phyloP scores from a whole-genome alignment of 2,329 filamentous ascomycete genomes.

The Penicillium sp. region DNA sequence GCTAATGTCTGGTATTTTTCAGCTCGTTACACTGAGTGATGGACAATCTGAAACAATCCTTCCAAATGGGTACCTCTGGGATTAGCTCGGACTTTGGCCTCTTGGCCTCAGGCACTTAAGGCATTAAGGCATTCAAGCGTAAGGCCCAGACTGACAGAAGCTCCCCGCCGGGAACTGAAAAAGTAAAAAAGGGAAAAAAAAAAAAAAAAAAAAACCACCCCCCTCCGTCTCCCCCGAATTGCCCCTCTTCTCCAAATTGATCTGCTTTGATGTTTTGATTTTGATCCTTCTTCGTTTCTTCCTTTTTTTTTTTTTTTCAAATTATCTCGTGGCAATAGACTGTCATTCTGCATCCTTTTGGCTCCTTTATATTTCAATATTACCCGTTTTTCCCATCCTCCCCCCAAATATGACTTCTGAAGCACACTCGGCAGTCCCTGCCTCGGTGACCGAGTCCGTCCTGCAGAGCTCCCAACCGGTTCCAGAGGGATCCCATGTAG shows the following conservation, averaged over 20 bases:
- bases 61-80: too few relatives aligned
- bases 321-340: neutral
- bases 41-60: neutral
- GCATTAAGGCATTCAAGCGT: neutral
- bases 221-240: neutral
- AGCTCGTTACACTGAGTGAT: too few relatives aligned
- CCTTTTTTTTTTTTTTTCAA: too few relatives aligned
- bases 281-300: neutral
- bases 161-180: slow-evolving; percentile 10
- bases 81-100: neutral
- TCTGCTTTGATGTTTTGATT: neutral
- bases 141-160: slow-evolving; percentile 1
- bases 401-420: slow-evolving; percentile 15
- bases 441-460: slow-evolving; percentile 73
- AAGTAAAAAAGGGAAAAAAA: slow-evolving; percentile 12
- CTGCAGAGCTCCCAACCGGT: slow-evolving; percentile 80
- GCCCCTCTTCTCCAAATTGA: neutral
- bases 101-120: neutral
- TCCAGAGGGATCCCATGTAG: slow-evolving; percentile 72
- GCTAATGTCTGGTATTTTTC: too few relatives aligned
- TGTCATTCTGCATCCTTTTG: neutral
- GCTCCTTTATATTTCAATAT: neutral
- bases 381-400: slow-evolving; percentile 40
- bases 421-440: slow-evolving; percentile 49
- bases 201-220: slow-evolving; percentile 9